phyloP scores from a whole-genome alignment of 345 rosid genomes.

The Iberis pinnata region DNA sequence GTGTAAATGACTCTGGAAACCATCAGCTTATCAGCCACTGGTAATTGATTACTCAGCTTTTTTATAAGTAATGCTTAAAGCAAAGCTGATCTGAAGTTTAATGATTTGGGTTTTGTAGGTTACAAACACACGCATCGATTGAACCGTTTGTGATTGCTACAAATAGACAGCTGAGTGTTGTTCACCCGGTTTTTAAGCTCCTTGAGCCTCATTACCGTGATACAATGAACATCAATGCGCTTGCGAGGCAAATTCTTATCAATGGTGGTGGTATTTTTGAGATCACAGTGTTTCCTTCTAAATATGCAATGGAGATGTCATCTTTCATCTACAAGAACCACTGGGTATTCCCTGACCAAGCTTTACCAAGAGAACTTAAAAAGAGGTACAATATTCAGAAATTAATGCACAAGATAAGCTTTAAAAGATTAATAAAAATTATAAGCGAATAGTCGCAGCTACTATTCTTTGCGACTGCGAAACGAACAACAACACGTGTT shows the following conservation, averaged over 20 bases:
- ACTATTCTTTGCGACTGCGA: too few relatives aligned
- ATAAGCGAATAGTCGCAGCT: too few relatives aligned
- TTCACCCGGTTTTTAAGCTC: constrained; percentile 74
- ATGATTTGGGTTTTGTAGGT: constrained; percentile 29
- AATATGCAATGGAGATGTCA: constrained; percentile 62
- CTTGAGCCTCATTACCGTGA: constrained; percentile 76
- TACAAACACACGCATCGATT: constrained; percentile 59
- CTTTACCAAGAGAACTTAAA: constrained; percentile 64
- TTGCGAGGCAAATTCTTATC: constrained; percentile 49
- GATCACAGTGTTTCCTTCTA: constrained; percentile 49
- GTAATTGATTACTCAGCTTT: too few relatives aligned
- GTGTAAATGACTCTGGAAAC: constrained; percentile 75
- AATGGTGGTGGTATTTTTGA: constrained; percentile 61
- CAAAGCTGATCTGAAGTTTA: constrained; percentile 9
- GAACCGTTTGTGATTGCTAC: constrained; percentile 76
- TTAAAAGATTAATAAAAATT: not conserved
- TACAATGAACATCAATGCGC: constrained; percentile 70
- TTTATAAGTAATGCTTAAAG: too few relatives aligned
- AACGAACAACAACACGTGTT: too few relatives aligned
- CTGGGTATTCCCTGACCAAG: constrained; percentile 64
- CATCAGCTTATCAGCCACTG: constrained; percentile 95
- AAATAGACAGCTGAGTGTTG: constrained; percentile 63
- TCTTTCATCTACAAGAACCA: constrained; percentile 40
- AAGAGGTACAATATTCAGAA: constrained; percentile 40
- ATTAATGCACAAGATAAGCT: not conserved